These are phyloP conservation scores for Cordyceps farinosa DNA, from an alignment of 2,329 filamentous ascomycete genomes.

Conservation along the genomic window DNA sequence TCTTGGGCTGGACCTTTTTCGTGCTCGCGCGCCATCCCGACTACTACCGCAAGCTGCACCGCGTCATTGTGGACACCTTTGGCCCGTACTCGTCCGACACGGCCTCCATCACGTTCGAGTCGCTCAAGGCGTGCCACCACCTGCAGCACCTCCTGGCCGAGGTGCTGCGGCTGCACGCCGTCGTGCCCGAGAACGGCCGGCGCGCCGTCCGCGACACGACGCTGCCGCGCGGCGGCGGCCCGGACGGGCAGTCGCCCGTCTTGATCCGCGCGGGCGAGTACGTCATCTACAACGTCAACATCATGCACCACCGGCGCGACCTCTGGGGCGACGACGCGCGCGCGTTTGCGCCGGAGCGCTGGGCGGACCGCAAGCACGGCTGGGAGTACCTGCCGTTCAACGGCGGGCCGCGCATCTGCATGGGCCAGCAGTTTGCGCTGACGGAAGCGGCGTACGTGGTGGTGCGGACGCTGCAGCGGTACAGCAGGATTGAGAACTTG, in stretches of 20 bases:
- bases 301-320: conserved; percentile 32
- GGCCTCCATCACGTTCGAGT: conserved; percentile 8
- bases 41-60: background rate
- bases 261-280: conserved; percentile 28
- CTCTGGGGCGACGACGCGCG: conserved; percentile 35
- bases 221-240: conserved; percentile 35
- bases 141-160: conserved; percentile 24
- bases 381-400: conserved; percentile 37
- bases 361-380: conserved; percentile 29
- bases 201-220: conserved; percentile 30
- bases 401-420: conserved; percentile 34
- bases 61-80: conserved; percentile 3
- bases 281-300: conserved; percentile 26
- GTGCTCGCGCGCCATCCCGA: conserved; percentile 19
- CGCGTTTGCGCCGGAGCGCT: conserved; percentile 35
- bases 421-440: conserved; percentile 24
- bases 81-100: background rate
- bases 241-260: conserved; percentile 30
- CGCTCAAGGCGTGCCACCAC: background rate
- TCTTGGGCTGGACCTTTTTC: conserved; percentile 24
- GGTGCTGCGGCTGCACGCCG: conserved; percentile 32
- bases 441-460: conserved; percentile 3
- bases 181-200: conserved; percentile 33
- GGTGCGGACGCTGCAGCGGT: background rate
- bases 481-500: background rate